Percentiles rank a stretch among this genome's conserved stretches.
These are phyloP conservation scores for Podospora conica DNA, from an alignment of 495 filamentous ascomycete genomes.

Conservation along the genomic window DNA sequence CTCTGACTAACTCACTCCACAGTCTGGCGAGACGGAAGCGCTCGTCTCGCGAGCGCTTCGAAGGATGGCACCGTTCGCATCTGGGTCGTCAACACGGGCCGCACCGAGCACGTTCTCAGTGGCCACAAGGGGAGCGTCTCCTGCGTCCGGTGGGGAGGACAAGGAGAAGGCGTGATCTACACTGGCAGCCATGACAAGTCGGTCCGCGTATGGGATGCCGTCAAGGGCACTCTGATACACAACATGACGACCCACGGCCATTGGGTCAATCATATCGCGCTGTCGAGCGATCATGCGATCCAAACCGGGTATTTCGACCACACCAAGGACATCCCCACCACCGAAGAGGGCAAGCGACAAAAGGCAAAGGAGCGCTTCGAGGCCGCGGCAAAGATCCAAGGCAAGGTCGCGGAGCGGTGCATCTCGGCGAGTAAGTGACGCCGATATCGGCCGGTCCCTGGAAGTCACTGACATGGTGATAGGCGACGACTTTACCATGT, in stretches of 20 bases:
- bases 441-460: not conserved
- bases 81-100: slow-evolving; percentile 75
- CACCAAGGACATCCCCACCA: slow-evolving; percentile 56
- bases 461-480: slow-evolving; percentile 3
- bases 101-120: slow-evolving; percentile 72
- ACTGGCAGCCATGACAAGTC: slow-evolving; percentile 75
- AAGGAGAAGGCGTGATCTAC: slow-evolving; percentile 67
- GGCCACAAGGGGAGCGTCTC: slow-evolving; percentile 85
- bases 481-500: slow-evolving; percentile 95
- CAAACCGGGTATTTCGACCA: slow-evolving; percentile 86
- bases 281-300: slow-evolving; percentile 89
- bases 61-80: slow-evolving; percentile 87
- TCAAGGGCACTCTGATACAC: slow-evolving; percentile 70
- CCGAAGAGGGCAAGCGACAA: slow-evolving; percentile 61
- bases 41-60: slow-evolving; percentile 77
- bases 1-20: not conserved
- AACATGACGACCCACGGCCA: slow-evolving; percentile 79
- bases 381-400: slow-evolving; percentile 74
- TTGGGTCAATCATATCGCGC: slow-evolving; percentile 92
- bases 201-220: slow-evolving; percentile 84
- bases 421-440: slow-evolving; percentile 58
- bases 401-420: slow-evolving; percentile 74
- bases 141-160: slow-evolving; percentile 93
- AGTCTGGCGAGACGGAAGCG: slow-evolving; percentile 62
- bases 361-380: slow-evolving; percentile 83